These are phyloP conservation scores for Intubia oerlemansii DNA, from an alignment of 2,329 filamentous ascomycete species.

Conservation along the genomic window DNA sequence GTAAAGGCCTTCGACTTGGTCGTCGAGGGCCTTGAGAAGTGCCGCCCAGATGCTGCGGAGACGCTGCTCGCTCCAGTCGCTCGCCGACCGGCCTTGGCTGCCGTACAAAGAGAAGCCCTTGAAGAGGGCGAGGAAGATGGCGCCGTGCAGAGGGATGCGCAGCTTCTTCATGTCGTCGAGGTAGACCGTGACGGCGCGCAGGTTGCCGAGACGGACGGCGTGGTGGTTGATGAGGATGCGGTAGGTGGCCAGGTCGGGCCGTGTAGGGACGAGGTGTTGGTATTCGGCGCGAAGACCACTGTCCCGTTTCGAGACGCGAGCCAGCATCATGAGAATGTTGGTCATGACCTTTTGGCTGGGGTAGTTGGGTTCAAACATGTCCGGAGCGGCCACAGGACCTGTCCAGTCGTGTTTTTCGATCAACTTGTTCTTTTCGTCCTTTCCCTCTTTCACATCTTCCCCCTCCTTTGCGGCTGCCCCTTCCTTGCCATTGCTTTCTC, in stretches of 20 bases:
- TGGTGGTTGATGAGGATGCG: slow-evolving; percentile 60
- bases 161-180: slow-evolving; percentile 63
- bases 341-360: slow-evolving; percentile 27
- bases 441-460: neutral
- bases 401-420: neutral
- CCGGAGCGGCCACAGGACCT: neutral
- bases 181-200: slow-evolving; percentile 47
- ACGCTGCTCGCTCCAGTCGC: slow-evolving; percentile 50
- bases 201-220: slow-evolving; percentile 43
- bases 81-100: slow-evolving; percentile 29
- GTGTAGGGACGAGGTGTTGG: slow-evolving; percentile 43
- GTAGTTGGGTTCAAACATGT: slow-evolving; percentile 14
- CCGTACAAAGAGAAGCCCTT: slow-evolving; percentile 64
- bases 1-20: slow-evolving; percentile 22
- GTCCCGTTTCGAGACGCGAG: slow-evolving; percentile 29
- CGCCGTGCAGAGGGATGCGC: slow-evolving; percentile 46
- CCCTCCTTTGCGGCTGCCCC: neutral
- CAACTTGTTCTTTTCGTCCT: neutral
- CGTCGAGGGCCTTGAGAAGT: slow-evolving; percentile 33
- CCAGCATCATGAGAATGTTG: slow-evolving; percentile 34
- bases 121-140: slow-evolving; percentile 63
- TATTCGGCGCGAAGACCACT: slow-evolving; percentile 28
- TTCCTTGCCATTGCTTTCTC: neutral
- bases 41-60: slow-evolving; percentile 47
- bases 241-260: slow-evolving; percentile 61